Evolutionary conservation across 2,329 filamentous ascomycete species (phyloP).

Genomic region (Rhinocladiella similis): DNA sequence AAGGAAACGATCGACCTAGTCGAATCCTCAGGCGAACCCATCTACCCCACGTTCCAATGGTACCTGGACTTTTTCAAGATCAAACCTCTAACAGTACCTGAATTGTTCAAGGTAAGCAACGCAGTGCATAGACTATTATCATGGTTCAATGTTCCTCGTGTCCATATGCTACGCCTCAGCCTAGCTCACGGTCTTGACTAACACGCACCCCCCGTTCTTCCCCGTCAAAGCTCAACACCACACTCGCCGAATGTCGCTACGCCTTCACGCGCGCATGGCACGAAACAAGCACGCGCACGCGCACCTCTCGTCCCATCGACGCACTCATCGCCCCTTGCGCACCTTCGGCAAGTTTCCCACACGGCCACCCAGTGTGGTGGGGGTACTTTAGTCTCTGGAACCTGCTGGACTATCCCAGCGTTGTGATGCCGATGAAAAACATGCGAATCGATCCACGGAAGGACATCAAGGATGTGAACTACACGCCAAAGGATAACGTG

Average conservation of each 20-base stretch:
- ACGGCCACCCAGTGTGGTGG: constrained; percentile 60
- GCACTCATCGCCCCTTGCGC: constrained; percentile 19
- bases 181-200: not conserved
- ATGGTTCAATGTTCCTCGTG: too few relatives aligned
- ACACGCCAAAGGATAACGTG: constrained; percentile 27
- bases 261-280: constrained; percentile 50
- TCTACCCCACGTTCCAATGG: constrained; percentile 58
- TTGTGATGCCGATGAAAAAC: constrained; percentile 58
- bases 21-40: constrained; percentile 57
- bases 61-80: constrained; percentile 57
- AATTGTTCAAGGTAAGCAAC: constrained; percentile 29
- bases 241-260: constrained; percentile 46
- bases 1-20: constrained; percentile 54
- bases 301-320: constrained; percentile 38
- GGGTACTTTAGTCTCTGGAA: constrained; percentile 69
- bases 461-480: constrained; percentile 36
- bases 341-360: constrained; percentile 39
- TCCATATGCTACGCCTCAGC: too few relatives aligned
- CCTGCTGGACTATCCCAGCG: constrained; percentile 64
- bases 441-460: constrained; percentile 40
- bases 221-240: constrained; percentile 12
- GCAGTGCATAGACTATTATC: too few relatives aligned
- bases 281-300: constrained; percentile 32
- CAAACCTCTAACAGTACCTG: constrained; percentile 41
- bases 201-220: not conserved